Percentiles rank a stretch among this genome's conserved stretches.
Conservation (phyloP, 2,329 filamentous ascomycete genomes). For the Talaromyces sp. region DNA sequence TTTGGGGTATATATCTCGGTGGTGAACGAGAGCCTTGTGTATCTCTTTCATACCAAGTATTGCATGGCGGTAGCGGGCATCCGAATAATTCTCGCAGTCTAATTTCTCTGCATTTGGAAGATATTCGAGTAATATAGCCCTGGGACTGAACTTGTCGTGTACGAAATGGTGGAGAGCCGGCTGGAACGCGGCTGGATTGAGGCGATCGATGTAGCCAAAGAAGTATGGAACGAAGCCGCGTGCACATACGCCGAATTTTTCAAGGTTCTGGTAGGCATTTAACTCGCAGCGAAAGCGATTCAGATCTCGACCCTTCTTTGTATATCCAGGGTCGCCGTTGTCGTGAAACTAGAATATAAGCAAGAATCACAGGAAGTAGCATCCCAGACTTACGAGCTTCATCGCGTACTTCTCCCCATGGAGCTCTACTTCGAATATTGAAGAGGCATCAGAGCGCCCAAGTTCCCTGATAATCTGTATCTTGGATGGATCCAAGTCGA, state of each 20-base stretch:
- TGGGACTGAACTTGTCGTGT: slow-evolving; percentile 17
- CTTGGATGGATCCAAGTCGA: too few species aligned
- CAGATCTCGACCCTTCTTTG: slow-evolving; percentile 24
- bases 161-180: slow-evolving; percentile 22
- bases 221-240: slow-evolving; percentile 23
- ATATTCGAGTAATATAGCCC: too few species aligned
- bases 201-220: slow-evolving; percentile 24
- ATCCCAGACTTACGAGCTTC: slow-evolving; percentile 17
- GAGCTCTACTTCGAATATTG: slow-evolving; percentile 20
- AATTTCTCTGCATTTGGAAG: too few species aligned
- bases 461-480: too few species aligned
- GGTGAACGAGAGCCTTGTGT: too few species aligned
- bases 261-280: slow-evolving; percentile 23
- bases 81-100: too few species aligned
- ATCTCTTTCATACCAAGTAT: too few species aligned
- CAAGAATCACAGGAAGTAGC: too few species aligned
- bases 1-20: too few species aligned
- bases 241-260: slow-evolving; percentile 19
- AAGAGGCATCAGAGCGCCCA: slow-evolving; percentile 8
- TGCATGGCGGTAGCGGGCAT: too few species aligned
- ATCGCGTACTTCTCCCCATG: slow-evolving; percentile 19
- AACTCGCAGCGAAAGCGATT: slow-evolving; percentile 26
- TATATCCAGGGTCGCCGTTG: slow-evolving; percentile 26
- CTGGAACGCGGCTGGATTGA: slow-evolving; percentile 21
- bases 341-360: slow-evolving; percentile 20